phyloP scores from a whole-genome alignment of 2,329 filamentous ascomycete species.

The Alternaria postmessia region DNA sequence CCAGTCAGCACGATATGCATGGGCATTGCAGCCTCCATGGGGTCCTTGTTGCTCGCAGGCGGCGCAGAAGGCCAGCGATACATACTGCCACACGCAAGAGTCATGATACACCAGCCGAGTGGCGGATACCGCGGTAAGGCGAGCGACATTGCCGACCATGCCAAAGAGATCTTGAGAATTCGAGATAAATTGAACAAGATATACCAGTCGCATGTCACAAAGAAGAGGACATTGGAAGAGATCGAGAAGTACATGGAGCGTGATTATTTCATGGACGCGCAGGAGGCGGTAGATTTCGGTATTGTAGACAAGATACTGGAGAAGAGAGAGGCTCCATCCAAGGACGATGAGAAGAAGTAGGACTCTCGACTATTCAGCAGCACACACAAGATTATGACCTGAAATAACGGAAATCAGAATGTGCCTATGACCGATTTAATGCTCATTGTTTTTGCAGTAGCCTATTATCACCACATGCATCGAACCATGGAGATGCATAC shows the following conservation, averaged over 20 bases:
- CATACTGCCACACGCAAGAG: slow-evolving; percentile 88
- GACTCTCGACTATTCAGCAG: not conserved
- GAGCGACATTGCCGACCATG: slow-evolving; percentile 92
- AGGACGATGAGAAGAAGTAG: slow-evolving; percentile 37
- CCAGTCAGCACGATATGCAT: slow-evolving; percentile 95
- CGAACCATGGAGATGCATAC: not conserved
- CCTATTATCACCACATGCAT: not conserved
- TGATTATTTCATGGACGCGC: slow-evolving; percentile 90
- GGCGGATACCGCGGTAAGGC: slow-evolving; percentile 75
- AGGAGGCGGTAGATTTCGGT: slow-evolving; percentile 87
- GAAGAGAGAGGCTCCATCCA: slow-evolving; percentile 62
- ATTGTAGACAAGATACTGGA: slow-evolving; percentile 90
- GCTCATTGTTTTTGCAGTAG: not conserved
- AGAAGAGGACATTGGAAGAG: slow-evolving; percentile 76
- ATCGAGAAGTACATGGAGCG: slow-evolving; percentile 96
- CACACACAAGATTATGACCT: not conserved
- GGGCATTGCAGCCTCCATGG: slow-evolving; percentile 95
- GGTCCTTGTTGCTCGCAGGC: slow-evolving; percentile 84
- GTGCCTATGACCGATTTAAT: not conserved
- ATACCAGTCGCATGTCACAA: slow-evolving; percentile 85
- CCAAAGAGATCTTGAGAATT: slow-evolving; percentile 92
- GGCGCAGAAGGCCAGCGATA: slow-evolving; percentile 85
- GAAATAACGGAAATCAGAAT: not conserved
- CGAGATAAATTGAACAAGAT: slow-evolving; percentile 88
- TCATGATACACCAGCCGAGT: slow-evolving; percentile 97